Conservation (phyloP, 345 rosid genomes). For the Euphorbia tirucalli region DNA sequence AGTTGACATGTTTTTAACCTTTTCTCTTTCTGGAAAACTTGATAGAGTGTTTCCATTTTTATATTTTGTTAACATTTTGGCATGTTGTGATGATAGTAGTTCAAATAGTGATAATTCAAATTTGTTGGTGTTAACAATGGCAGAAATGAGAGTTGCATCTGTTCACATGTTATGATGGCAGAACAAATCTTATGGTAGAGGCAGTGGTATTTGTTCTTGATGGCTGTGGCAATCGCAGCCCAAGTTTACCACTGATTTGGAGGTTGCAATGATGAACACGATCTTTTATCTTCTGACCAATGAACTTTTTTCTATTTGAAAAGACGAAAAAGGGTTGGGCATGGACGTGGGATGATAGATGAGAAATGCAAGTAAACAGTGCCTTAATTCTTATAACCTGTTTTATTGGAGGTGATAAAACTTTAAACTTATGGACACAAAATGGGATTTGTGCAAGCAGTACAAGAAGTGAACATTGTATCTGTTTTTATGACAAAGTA, state of each 20-base stretch:
- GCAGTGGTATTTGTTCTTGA: background rate
- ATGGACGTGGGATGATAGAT: no score
- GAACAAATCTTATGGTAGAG: background rate
- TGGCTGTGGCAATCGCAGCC: background rate
- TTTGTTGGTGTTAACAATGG: background rate
- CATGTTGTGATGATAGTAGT: background rate
- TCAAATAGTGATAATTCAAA: background rate
- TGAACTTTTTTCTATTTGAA: no score
- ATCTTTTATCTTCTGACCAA: no score
- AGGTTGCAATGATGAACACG: no score
- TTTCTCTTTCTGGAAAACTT: background rate
- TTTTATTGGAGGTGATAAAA: no score
- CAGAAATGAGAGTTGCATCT: background rate
- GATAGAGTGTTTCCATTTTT: background rate
- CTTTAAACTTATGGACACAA: no score
- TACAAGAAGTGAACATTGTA: background rate
- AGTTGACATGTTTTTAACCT: background rate
- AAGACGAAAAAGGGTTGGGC: no score
- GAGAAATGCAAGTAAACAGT: no score
- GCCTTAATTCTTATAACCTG: no score
- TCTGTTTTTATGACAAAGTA: background rate
- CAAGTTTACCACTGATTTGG: background rate
- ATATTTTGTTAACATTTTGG: background rate
- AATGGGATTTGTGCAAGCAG: background rate
- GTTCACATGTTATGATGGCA: background rate